These are phyloP conservation scores for Lithospermum erythrorhizon DNA, from an alignment of 257 asterid genomes.

Conservation along the genomic window DNA sequence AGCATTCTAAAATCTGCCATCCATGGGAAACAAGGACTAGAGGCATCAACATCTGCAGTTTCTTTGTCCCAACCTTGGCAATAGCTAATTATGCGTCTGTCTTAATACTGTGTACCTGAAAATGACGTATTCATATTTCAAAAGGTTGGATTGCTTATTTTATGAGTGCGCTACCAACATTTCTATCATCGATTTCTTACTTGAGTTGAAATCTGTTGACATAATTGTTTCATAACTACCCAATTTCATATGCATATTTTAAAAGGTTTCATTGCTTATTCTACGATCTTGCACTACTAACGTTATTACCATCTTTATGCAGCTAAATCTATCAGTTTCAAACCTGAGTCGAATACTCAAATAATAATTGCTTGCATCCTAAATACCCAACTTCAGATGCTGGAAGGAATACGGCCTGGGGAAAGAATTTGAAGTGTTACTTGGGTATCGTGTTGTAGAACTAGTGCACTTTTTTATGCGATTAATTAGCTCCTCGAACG, in stretches of 20 bases:
- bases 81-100: slow-evolving; percentile 18
- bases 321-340: neutral
- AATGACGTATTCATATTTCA: neutral
- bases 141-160: neutral
- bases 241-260: neutral
- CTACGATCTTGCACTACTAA: neutral
- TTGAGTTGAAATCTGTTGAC: neutral
- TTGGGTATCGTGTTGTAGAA: neutral
- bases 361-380: too few relatives aligned
- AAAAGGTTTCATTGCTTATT: neutral
- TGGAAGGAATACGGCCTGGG: neutral
- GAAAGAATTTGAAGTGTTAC: neutral
- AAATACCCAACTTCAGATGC: too few relatives aligned
- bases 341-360: neutral
- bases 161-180: neutral
- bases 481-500: too few relatives aligned
- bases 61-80: slow-evolving; percentile 76
- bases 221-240: too few relatives aligned
- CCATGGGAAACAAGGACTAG: slow-evolving; percentile 60
- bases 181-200: neutral
- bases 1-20: slow-evolving; percentile 59
- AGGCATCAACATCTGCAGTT: slow-evolving; percentile 55
- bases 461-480: neutral
- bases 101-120: neutral
- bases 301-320: neutral